Conservation (phyloP, 23 red algal species). For the Gracilaria gracilis region DNA sequence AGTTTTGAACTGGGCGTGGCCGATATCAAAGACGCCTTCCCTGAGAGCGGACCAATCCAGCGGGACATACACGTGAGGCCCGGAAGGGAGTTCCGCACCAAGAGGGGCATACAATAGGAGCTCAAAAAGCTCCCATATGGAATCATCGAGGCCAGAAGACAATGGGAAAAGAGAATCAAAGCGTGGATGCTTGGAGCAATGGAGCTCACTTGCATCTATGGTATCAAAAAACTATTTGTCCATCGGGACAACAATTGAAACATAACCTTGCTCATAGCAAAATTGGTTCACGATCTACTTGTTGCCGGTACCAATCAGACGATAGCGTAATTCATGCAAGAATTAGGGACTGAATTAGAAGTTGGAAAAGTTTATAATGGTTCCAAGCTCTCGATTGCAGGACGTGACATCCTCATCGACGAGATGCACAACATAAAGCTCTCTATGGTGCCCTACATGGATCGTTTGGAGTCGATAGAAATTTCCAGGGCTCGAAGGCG, state of each 20-base stretch:
- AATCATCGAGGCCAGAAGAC: conserved; percentile 32
- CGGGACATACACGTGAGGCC: conserved; percentile 40
- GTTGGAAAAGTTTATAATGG: conserved; percentile 29
- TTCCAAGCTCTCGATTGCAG: neutral
- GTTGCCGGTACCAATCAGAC: neutral
- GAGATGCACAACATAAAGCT: neutral
- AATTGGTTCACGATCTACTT: conserved; percentile 37
- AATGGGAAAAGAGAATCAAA: conserved; percentile 28
- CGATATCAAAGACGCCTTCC: too few species aligned
- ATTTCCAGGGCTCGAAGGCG: neutral
- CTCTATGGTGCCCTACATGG: conserved; percentile 4
- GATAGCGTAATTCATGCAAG: conserved; percentile 11
- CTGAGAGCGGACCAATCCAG: conserved; percentile 36
- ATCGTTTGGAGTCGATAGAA: conserved; percentile 7
- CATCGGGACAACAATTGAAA: neutral
- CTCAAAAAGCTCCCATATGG: conserved; percentile 55
- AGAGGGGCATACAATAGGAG: conserved; percentile 22
- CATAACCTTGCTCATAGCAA: conserved; percentile 2
- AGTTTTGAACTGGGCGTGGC: conserved; percentile 18
- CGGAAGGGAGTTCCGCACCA: too few species aligned
- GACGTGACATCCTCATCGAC: conserved; percentile 17
- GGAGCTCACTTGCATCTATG: conserved; percentile 27
- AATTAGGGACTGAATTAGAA: conserved; percentile 3
- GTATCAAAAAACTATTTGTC: conserved; percentile 5
- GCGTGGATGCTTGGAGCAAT: conserved; percentile 1